A percentile compares a stretch with the other conserved stretches of the same genome.
Conservation (phyloP, 1,284 basidiomycete genomes). For the Omphalotus olearius region DNA sequence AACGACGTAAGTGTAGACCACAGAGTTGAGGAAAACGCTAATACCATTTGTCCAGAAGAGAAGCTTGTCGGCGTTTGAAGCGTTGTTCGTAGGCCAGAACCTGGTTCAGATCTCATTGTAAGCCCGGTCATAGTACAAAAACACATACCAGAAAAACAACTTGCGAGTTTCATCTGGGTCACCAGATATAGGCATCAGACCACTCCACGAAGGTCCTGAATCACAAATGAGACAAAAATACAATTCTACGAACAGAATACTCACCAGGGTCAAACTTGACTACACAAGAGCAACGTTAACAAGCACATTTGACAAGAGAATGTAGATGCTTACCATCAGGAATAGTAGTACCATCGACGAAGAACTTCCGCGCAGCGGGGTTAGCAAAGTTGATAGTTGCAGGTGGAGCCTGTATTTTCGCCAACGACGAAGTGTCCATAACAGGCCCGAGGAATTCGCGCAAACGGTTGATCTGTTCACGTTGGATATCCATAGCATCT, state of each 20-base stretch:
- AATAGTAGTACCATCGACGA: slow-evolving; percentile 59
- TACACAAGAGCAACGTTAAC: slow-evolving; percentile 7
- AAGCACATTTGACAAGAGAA: not conserved
- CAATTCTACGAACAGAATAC: not conserved
- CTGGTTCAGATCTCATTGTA: slow-evolving; percentile 16
- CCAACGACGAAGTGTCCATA: slow-evolving; percentile 13
- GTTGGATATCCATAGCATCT: slow-evolving; percentile 42
- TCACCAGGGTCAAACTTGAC: slow-evolving; percentile 53
- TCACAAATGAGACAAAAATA: not conserved
- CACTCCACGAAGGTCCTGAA: slow-evolving; percentile 60
- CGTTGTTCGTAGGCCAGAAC: slow-evolving; percentile 44
- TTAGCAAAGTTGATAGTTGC: slow-evolving; percentile 54
- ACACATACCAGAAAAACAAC: slow-evolving; percentile 73
- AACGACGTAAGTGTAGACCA: slow-evolving; percentile 1
- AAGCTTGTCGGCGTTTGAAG: slow-evolving; percentile 42
- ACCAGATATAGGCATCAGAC: slow-evolving; percentile 60
- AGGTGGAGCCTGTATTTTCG: slow-evolving; percentile 28
- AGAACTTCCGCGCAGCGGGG: slow-evolving; percentile 58
- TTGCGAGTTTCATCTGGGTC: slow-evolving; percentile 56
- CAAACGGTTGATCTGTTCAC: slow-evolving; percentile 42
- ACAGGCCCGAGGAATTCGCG: slow-evolving; percentile 37
- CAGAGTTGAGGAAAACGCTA: slow-evolving; percentile 16
- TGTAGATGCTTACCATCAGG: slow-evolving; percentile 41
- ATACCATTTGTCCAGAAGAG: slow-evolving; percentile 48
- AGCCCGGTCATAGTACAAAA: not conserved